Conservation (phyloP, 2,329 filamentous ascomycete genomes). For the Mycosphaerella arachidis region DNA sequence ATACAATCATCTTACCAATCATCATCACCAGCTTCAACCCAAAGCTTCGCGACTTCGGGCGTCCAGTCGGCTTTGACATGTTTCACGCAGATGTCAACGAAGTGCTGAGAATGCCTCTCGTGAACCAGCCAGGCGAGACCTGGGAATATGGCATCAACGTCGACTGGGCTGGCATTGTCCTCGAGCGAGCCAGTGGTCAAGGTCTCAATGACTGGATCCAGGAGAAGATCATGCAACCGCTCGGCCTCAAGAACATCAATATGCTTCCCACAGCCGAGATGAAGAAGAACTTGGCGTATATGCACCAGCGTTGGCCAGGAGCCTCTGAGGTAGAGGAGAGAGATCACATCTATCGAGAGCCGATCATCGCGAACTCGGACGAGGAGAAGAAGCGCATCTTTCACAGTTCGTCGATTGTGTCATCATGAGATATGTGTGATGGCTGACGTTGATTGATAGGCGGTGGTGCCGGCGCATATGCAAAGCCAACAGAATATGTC, state of each 20-base stretch:
- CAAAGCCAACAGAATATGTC: constrained; percentile 56
- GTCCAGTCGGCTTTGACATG: constrained; percentile 53
- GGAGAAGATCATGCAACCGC: constrained; percentile 44
- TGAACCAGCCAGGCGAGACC: constrained; percentile 59
- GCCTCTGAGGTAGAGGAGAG: constrained; percentile 27
- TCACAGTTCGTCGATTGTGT: constrained; percentile 2
- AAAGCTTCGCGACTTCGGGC: constrained; percentile 38
- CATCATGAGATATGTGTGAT: neutral
- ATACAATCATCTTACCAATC: neutral
- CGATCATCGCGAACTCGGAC: constrained; percentile 43
- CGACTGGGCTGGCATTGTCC: constrained; percentile 48
- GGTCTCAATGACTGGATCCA: constrained; percentile 45
- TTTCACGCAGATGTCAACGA: constrained; percentile 51
- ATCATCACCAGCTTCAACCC: constrained; percentile 37
- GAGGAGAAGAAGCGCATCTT: constrained; percentile 46
- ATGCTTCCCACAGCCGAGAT: constrained; percentile 56
- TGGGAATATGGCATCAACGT: constrained; percentile 55
- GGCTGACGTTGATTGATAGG: neutral
- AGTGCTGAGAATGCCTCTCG: constrained; percentile 48
- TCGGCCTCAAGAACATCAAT: constrained; percentile 47
- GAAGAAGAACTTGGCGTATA: constrained; percentile 52
- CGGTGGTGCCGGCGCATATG: constrained; percentile 60
- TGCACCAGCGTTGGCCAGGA: constrained; percentile 51
- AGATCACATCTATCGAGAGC: constrained; percentile 50
- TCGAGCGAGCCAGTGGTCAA: constrained; percentile 43